Evolutionary conservation across 2,329 filamentous ascomycete species (phyloP).

Genomic region (Trichophyton simii): DNA sequence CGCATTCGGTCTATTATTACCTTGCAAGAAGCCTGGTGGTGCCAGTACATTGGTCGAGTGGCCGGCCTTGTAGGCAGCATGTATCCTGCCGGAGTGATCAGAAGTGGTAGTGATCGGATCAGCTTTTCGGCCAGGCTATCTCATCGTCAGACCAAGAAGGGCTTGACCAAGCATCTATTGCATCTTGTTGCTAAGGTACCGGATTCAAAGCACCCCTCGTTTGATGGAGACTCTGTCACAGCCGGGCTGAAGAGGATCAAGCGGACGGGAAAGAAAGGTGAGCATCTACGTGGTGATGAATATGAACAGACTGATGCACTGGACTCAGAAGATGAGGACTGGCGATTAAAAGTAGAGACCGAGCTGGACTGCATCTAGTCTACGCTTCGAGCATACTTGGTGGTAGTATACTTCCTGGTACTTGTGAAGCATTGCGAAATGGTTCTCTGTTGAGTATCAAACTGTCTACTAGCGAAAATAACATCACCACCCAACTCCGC

Average conservation of each 20-base stretch:
- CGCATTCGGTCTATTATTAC: conserved; percentile 44
- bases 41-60: conserved; percentile 49
- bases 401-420: too few species aligned
- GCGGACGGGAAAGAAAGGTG: conserved; percentile 50
- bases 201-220: conserved; percentile 24
- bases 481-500: too few species aligned
- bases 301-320: conserved; percentile 2
- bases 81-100: conserved; percentile 47
- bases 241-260: conserved; percentile 32
- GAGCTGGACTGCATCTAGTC: background rate
- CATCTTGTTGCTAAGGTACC: conserved; percentile 35
- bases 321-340: conserved; percentile 26
- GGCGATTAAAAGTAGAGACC: conserved; percentile 24
- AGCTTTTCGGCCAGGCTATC: conserved; percentile 33
- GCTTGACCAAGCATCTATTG: conserved; percentile 29
- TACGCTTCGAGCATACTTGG: background rate
- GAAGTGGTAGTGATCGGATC: conserved; percentile 16
- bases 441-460: background rate
- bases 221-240: conserved; percentile 24
- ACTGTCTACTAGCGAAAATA: background rate
- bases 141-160: conserved; percentile 25
- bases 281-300: conserved; percentile 32
- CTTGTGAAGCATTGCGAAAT: too few species aligned
- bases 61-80: conserved; percentile 46
- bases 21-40: conserved; percentile 50